Evolutionary conservation across 78 protist genomes (phyloP), one percentile per base, ranked within the genome.

Genomic region (Guillardia theta): DNA sequence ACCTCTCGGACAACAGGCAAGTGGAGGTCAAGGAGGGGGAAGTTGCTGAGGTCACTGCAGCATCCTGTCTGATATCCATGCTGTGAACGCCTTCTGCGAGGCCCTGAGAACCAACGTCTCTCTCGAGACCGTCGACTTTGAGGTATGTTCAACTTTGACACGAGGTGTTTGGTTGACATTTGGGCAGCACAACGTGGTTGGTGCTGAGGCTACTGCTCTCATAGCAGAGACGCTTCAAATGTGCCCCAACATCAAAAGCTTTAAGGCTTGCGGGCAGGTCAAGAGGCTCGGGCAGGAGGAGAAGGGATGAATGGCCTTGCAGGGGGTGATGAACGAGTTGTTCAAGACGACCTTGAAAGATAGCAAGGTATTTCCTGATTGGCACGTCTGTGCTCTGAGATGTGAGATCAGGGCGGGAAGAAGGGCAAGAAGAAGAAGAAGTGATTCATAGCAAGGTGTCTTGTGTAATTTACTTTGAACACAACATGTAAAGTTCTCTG

Each of bases 1-100:
- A 78, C 90, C 50, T 78, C 53, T 37, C 90, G 90, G 90, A 78
- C 90, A 78, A 78, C 48, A 24, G n/a, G n/a, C n/a, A n/a, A n/a
- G n/a, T n/a, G n/a, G n/a, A n/a, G n/a, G n/a, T n/a, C n/a, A n/a
- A n/a, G n/a, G n/a, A n/a, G n/a, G n/a, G n/a, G n/a, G n/a, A n/a
- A n/a, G n/a, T n/a, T n/a, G n/a, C n/a, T n/a, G n/a, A n/a, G n/a
- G n/a, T n/a, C n/a, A n/a, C n/a, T n/a, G n/a, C n/a, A n/a, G 41
- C 48, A 78, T 78, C 48, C 21, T 37, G 41, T 22, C 43, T 36
- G 90, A 78, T 36, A 36, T 5, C 44, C 43, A 12, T 30, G 45
- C 50, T 3, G 44, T 78, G 15, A 37, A 37, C 53, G 50, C 90
- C n/a, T n/a, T 78, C 50, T 43, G 50, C 50, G 90, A 78, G 48